A percentile compares a stretch with the other conserved stretches of the same genome.
Conservation (phyloP, 2,329 filamentous ascomycete species). For the Colletotrichum australisinense region DNA sequence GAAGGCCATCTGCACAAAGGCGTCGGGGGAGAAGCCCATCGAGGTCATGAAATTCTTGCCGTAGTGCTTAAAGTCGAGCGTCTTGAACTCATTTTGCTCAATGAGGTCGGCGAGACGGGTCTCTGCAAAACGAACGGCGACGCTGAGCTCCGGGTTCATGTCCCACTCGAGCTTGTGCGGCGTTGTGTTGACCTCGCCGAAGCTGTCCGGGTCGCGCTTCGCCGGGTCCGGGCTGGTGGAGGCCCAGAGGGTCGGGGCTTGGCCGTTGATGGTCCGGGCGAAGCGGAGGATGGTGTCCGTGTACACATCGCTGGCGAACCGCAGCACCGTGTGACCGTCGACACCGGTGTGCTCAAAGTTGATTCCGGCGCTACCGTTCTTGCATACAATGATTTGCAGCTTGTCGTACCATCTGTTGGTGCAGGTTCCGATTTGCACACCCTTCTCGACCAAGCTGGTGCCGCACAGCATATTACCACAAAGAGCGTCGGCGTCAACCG, state of each 20-base stretch:
- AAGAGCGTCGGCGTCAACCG: constrained; percentile 81
- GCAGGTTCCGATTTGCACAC: constrained; percentile 96
- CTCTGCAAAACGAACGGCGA: constrained; percentile 94
- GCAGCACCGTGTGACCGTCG: constrained; percentile 94
- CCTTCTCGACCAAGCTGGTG: constrained; percentile 89
- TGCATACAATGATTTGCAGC: constrained; percentile 98
- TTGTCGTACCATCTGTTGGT: constrained; percentile 99
- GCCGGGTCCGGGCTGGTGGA: constrained; percentile 91
- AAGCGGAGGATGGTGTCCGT: constrained; percentile 98
- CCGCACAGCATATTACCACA: constrained; percentile 99
- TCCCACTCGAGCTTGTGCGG: constrained; percentile 98
- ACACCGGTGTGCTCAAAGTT: constrained; percentile 99
- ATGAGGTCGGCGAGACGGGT: constrained; percentile 94
- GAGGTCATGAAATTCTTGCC: constrained; percentile 98
- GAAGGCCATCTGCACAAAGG: constrained; percentile 99
- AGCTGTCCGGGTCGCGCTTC: constrained; percentile 90
- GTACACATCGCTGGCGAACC: constrained; percentile 96
- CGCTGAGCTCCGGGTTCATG: constrained; percentile 90
- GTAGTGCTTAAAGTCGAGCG: constrained; percentile 87
- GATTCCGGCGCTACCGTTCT: constrained; percentile 97
- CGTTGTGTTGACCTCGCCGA: constrained; percentile 92
- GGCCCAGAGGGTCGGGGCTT: constrained; percentile 91
- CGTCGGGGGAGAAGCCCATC: constrained; percentile 96
- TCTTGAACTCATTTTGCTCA: constrained; percentile 95
- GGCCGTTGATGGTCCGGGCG: constrained; percentile 93